Percentiles rank a stretch among this genome's conserved stretches.
These are phyloP conservation scores for Mycena leptocephala DNA, from an alignment of 768 basidiomycete species.

Conservation along the genomic window DNA sequence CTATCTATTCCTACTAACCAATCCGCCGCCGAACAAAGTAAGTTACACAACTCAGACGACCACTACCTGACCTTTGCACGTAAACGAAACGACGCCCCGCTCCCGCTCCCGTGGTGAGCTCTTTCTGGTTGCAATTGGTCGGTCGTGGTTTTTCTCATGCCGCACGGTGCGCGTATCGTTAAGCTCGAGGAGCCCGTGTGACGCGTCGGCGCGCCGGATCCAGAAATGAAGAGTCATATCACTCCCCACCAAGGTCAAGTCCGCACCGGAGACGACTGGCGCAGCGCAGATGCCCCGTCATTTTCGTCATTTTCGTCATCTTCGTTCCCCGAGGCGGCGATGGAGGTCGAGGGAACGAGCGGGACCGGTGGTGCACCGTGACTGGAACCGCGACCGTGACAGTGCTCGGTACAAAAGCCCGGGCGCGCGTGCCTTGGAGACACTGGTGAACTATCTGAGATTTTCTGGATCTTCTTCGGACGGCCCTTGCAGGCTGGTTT, in stretches of 20 bases:
- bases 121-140: slow-evolving; percentile 9
- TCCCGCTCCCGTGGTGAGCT: no score
- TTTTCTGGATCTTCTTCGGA: no score
- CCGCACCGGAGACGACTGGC: background rate
- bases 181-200: background rate
- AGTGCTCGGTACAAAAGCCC: background rate
- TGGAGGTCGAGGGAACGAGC: background rate
- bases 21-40: no score
- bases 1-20: no score
- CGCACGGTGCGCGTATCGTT: background rate
- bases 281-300: background rate
- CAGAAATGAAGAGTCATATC: background rate
- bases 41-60: no score
- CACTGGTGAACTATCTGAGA: no score
- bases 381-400: no score
- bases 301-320: background rate
- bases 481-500: no score
- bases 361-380: background rate
- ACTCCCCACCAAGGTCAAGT: background rate
- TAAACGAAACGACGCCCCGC: no score
- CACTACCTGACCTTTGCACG: no score
- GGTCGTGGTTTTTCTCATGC: background rate
- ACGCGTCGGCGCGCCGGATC: background rate
- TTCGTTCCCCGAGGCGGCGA: background rate
- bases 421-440: no score